Conservation (phyloP, 2,329 filamentous ascomycete genomes). For the Ramularia collo-cygni region DNA sequence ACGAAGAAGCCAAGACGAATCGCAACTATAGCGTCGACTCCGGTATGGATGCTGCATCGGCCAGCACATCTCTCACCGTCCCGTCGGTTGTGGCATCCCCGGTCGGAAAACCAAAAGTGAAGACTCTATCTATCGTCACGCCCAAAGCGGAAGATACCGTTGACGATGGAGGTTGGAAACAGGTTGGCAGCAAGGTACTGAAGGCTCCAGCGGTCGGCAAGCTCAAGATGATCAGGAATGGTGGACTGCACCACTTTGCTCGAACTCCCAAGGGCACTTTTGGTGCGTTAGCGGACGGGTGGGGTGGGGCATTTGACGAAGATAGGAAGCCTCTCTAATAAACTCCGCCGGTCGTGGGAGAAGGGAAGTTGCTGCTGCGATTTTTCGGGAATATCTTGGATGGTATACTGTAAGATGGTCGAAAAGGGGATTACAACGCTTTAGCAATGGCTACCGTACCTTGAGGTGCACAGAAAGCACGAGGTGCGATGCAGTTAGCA, state of each 20-base stretch:
- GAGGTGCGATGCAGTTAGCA: too few species aligned
- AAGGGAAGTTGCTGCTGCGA: too few species aligned
- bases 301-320: not conserved
- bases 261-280: constrained; percentile 14
- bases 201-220: constrained; percentile 9
- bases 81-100: constrained; percentile 9
- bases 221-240: constrained; percentile 17
- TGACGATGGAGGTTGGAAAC: constrained; percentile 13
- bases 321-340: too few species aligned
- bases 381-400: too few species aligned
- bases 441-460: too few species aligned
- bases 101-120: constrained; percentile 6
- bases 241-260: constrained; percentile 17
- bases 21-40: constrained; percentile 14
- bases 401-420: too few species aligned
- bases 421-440: too few species aligned
- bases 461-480: too few species aligned
- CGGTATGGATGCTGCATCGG: constrained; percentile 9
- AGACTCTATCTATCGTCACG: constrained; percentile 3
- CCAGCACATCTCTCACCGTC: constrained; percentile 10
- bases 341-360: too few species aligned
- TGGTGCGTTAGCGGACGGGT: constrained; percentile 9
- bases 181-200: constrained; percentile 16
- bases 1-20: constrained; percentile 11
- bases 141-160: constrained; percentile 5